These are phyloP conservation scores for Colletotrichum karsti DNA, from an alignment of 2,329 filamentous ascomycete species.

Conservation along the genomic window DNA sequence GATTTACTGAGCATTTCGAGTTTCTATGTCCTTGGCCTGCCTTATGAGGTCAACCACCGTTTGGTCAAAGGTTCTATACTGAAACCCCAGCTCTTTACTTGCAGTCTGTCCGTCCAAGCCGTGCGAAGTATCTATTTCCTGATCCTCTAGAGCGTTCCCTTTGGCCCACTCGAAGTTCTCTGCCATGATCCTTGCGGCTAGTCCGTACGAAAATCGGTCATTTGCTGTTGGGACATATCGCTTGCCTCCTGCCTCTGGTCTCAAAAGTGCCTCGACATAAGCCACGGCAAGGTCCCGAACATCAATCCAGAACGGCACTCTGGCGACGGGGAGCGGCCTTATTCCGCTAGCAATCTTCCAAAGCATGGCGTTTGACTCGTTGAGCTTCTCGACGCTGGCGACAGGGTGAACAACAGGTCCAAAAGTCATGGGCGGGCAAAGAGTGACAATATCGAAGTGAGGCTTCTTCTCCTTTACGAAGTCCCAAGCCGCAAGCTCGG, in stretches of 20 bases:
- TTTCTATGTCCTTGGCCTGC: conserved; percentile 35
- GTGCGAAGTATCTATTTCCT: conserved; percentile 45
- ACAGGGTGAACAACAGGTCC: conserved; percentile 53
- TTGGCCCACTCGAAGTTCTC: conserved; percentile 48
- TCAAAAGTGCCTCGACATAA: conserved; percentile 51
- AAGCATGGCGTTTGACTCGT: conserved; percentile 51
- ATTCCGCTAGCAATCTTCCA: conserved; percentile 48
- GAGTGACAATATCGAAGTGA: conserved; percentile 50
- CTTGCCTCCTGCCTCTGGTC: conserved; percentile 44
- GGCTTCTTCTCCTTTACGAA: conserved; percentile 44
- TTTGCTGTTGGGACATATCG: conserved; percentile 49
- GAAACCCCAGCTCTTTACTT: conserved; percentile 46
- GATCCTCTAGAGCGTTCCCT: conserved; percentile 42
- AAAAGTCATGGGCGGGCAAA: conserved; percentile 55
- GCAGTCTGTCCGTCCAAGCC: conserved; percentile 52
- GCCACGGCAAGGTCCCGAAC: conserved; percentile 54
- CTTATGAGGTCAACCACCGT: conserved; percentile 45
- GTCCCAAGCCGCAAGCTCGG: conserved; percentile 43
- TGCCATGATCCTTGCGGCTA: conserved; percentile 51
- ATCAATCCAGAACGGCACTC: conserved; percentile 55
- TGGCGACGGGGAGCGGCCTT: conserved; percentile 45
- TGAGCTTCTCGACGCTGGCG: conserved; percentile 41
- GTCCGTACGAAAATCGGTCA: conserved; percentile 54
- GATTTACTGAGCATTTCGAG: too few species aligned
- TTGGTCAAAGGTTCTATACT: conserved; percentile 43